Evolutionary conservation across 352 stramenopile genomes (phyloP), one percentile per base, ranked within the genome.

Genomic region (Globisporangium splendens): DNA sequence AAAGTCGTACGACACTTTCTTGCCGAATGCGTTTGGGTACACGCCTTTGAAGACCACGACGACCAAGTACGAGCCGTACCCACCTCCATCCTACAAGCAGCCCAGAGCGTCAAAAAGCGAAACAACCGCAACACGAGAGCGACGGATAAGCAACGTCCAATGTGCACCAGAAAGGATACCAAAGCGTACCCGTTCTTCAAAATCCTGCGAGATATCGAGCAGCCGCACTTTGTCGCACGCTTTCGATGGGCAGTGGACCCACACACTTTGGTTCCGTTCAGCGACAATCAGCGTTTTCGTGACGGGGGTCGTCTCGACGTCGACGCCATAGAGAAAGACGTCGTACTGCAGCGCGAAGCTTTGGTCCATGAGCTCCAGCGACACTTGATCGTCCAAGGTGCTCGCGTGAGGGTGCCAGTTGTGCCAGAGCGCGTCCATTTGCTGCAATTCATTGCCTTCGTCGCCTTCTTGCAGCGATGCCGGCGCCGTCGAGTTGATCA

Each of bases 181-280:
- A 59, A 21, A 42, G 31, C 64, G 54, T 65, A 88, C 70, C 56
- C 75, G 52, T 55, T 62, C 61, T 49, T 87, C 78, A 43, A 90
- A 61, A 55, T 90, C 77, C 58, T 91, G 81, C 2, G 79, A 83
- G 35, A 91, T 74, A 50, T 95, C 85, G 42, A 95, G 50, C 2
- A 95, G 55, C n/a, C 61, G 71, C 8, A 72, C 75, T 41, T 57
- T 20, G 31, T 82, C 73, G 65, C 85, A 95, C 12, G 58, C 59
- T 51, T 31, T 51, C 13, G 68, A 55, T 33, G 62, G 74, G 48
- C 85, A 95, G 41, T 79, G 67, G 1, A 93, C 67, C 85, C 85
- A 95, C 3, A 90, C 63, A 62, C 75, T 95, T 48, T 88, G 85
- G 57, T 95, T 93, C 31, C 50, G 69, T 44, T 91, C 72, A n/a